Conservation (phyloP, 306 rosid species). For the Rosa multiflora region DNA sequence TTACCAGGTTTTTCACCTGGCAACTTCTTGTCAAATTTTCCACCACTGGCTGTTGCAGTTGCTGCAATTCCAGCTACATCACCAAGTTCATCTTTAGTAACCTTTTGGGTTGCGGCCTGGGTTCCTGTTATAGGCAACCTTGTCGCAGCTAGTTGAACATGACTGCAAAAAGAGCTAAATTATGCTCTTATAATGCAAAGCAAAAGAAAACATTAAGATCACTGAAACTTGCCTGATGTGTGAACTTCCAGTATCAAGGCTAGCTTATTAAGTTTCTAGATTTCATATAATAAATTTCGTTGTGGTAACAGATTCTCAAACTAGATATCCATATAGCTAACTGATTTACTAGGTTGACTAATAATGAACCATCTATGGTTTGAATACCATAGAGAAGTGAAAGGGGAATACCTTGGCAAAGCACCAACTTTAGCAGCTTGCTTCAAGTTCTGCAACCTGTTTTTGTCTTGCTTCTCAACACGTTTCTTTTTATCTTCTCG, state of each 20-base stretch:
- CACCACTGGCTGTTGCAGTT: slow-evolving; percentile 93
- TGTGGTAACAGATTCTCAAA: not conserved
- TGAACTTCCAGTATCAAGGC: slow-evolving; percentile 2
- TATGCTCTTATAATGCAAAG: not conserved
- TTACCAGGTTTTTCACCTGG: slow-evolving; percentile 76
- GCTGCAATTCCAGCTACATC: slow-evolving; percentile 86
- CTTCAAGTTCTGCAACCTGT: slow-evolving; percentile 73
- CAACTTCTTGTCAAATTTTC: slow-evolving; percentile 90
- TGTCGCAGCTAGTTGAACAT: slow-evolving; percentile 85
- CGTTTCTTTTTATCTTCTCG: slow-evolving; percentile 63
- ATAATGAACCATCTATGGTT: not conserved
- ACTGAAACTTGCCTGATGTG: not conserved
- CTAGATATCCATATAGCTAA: not conserved
- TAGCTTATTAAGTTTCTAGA: not conserved
- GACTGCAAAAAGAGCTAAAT: slow-evolving; percentile 50
- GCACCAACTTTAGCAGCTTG: slow-evolving; percentile 83
- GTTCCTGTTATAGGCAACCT: slow-evolving; percentile 94
- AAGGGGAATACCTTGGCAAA: slow-evolving; percentile 71
- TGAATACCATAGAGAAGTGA: slow-evolving; percentile 13
- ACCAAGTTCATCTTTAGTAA: slow-evolving; percentile 71
- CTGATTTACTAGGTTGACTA: not conserved
- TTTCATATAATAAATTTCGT: not conserved
- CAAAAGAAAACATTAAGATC: not conserved
- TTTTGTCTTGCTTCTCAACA: slow-evolving; percentile 74
- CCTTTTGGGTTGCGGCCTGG: slow-evolving; percentile 65